Percentiles rank a stretch among this genome's conserved stretches.
Evolutionary conservation across 441 rosid genomes (phyloP).

Genomic region (Sinapis alba): DNA sequence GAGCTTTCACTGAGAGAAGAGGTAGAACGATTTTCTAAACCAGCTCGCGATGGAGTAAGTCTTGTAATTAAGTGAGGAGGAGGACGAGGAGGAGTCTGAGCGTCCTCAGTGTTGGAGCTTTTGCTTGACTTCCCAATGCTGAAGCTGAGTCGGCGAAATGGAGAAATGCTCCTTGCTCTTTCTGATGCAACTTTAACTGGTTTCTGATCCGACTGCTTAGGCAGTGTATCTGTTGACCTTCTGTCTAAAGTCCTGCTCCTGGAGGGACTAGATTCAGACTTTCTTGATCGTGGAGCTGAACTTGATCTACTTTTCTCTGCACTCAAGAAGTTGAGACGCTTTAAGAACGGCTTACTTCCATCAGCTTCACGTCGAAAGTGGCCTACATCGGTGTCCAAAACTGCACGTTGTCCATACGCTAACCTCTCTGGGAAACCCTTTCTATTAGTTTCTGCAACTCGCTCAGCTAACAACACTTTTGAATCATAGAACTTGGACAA

Average conservation of each 20-base stretch:
- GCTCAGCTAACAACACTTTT: conserved; percentile 36
- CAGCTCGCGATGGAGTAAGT: conserved; percentile 45
- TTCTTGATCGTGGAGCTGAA: conserved; percentile 49
- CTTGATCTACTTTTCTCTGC: conserved; percentile 42
- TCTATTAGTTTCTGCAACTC: conserved; percentile 47
- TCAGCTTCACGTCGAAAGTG: conserved; percentile 49
- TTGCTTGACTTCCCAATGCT: conserved; percentile 65
- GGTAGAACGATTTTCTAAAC: conserved; percentile 44
- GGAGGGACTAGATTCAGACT: conserved; percentile 43
- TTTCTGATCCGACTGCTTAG: conserved; percentile 43
- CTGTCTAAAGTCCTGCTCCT: conserved; percentile 43
- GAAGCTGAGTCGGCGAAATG: conserved; percentile 75
- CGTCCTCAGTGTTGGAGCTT: conserved; percentile 54
- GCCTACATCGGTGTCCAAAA: conserved; percentile 38
- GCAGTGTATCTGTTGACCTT: conserved; percentile 33
- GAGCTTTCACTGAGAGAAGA: conserved; percentile 47
- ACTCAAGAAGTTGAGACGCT: conserved; percentile 43
- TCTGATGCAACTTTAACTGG: conserved; percentile 49
- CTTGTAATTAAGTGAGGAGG: conserved; percentile 39
- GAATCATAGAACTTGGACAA: conserved; percentile 46
- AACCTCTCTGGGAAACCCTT: conserved; percentile 46
- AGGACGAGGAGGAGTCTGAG: conserved; percentile 21
- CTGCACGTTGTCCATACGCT: conserved; percentile 24
- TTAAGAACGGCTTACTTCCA: conserved; percentile 39
- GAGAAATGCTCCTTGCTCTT: conserved; percentile 82